phyloP scores from a whole-genome alignment of 2,329 filamentous ascomycete species.

The Beauveria australis region DNA sequence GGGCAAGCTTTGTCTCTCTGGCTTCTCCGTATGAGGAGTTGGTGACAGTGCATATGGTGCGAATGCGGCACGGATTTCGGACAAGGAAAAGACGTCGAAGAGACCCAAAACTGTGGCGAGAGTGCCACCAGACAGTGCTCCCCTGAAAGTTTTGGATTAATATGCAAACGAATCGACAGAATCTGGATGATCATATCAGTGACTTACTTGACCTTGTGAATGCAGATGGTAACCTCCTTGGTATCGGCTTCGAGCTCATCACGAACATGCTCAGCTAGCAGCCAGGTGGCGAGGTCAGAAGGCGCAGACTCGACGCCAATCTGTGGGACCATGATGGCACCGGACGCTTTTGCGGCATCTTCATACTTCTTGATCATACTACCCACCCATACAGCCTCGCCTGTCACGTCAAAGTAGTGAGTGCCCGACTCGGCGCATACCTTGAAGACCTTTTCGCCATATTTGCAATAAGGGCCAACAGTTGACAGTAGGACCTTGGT shows the following conservation, averaged over 20 bases:
- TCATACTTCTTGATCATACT: conserved; percentile 55
- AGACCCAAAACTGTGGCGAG: conserved; percentile 57
- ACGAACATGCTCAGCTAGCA: conserved; percentile 42
- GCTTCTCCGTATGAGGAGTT: conserved; percentile 33
- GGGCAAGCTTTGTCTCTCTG: conserved; percentile 22
- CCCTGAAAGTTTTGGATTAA: conserved; percentile 24
- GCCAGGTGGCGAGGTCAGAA: conserved; percentile 50
- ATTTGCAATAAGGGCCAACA: conserved; percentile 49
- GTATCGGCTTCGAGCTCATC: conserved; percentile 41
- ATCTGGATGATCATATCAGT: neutral
- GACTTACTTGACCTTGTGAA: conserved; percentile 34
- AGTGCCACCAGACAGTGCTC: conserved; percentile 55
- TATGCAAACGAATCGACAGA: neutral
- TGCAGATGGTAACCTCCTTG: conserved; percentile 44
- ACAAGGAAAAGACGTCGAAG: conserved; percentile 43
- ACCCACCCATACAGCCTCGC: conserved; percentile 50
- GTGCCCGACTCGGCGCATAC: conserved; percentile 55
- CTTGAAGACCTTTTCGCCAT: conserved; percentile 52
- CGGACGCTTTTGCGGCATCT: conserved; percentile 39
- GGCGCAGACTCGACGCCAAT: conserved; percentile 55
- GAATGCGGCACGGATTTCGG: conserved; percentile 36
- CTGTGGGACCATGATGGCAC: conserved; percentile 54
- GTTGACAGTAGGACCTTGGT: conserved; percentile 48
- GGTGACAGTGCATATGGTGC: conserved; percentile 52
- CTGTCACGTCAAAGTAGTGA: conserved; percentile 57